These are phyloP conservation scores for Porogramme epimiltina DNA, from an alignment of 1,284 basidiomycete species.

Conservation along the genomic window DNA sequence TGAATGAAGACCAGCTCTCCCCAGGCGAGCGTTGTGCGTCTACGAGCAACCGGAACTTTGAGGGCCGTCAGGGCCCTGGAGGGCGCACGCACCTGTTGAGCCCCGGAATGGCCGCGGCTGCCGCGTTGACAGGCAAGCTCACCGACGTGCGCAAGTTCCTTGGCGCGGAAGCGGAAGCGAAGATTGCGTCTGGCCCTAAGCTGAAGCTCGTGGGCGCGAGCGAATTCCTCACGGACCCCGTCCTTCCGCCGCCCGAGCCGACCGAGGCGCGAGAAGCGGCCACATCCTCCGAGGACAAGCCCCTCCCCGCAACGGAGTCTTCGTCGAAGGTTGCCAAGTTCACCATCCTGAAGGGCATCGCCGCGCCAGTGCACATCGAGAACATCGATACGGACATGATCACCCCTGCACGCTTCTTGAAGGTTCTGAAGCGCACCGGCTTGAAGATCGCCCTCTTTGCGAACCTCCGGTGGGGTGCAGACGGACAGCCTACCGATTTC, in stretches of 20 bases:
- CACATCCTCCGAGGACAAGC: constrained; percentile 27
- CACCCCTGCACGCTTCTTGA: constrained; percentile 95
- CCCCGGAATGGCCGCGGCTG: constrained; percentile 96
- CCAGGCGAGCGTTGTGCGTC: constrained; percentile 94
- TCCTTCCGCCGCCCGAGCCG: constrained; percentile 67
- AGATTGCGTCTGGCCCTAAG: constrained; percentile 47
- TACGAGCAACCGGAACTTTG: constrained; percentile 97
- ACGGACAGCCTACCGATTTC: constrained; percentile 84
- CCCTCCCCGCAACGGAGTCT: constrained; percentile 51
- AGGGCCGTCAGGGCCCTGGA: constrained; percentile 90
- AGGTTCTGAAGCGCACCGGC: constrained; percentile 92
- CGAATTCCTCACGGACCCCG: constrained; percentile 80
- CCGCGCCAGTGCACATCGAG: constrained; percentile 88
- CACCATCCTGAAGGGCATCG: constrained; percentile 78
- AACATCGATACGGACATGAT: constrained; percentile 99
- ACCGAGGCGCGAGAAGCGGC: constrained; percentile 37
- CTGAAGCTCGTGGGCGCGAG: constrained; percentile 71
- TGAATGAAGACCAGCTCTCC: constrained; percentile 94
- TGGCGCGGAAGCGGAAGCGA: constrained; percentile 48
- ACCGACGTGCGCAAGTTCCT: constrained; percentile 88
- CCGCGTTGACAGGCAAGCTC: constrained; percentile 87
- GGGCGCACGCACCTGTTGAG: constrained; percentile 93
- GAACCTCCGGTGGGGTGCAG: constrained; percentile 78
- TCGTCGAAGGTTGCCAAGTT: constrained; percentile 79
- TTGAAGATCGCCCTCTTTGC: constrained; percentile 90